phyloP scores from a whole-genome alignment of 2,329 filamentous ascomycete species.

The Lasiodiplodia sp. region DNA sequence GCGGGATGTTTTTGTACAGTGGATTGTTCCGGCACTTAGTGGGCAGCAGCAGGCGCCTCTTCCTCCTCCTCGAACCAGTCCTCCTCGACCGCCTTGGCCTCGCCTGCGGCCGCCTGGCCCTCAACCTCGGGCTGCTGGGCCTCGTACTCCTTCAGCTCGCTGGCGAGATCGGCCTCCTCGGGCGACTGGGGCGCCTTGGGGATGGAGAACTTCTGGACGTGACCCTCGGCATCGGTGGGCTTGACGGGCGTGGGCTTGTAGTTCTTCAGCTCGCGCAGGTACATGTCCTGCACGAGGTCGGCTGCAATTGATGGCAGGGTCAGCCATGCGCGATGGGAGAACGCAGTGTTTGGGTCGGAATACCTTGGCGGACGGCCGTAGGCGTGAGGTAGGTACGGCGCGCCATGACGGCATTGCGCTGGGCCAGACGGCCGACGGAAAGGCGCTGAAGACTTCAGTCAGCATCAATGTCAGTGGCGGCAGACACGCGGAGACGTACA shows the following conservation, averaged over 20 bases:
- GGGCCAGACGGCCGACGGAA: constrained; percentile 66
- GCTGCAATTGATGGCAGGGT: constrained; percentile 61
- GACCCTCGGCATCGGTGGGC: constrained; percentile 84
- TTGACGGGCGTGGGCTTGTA: constrained; percentile 90
- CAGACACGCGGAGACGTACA: constrained; percentile 50
- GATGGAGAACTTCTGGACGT: constrained; percentile 85
- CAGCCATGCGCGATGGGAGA: constrained; percentile 32
- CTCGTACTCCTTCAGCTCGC: constrained; percentile 94
- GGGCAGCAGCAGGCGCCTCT: constrained; percentile 55
- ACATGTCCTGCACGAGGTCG: constrained; percentile 97
- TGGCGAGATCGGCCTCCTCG: constrained; percentile 92
- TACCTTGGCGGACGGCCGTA: constrained; percentile 68
- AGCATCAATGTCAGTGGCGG: constrained; percentile 12
- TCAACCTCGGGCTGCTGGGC: constrained; percentile 92
- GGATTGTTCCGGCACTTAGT: constrained; percentile 28
- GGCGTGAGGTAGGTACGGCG: constrained; percentile 71
- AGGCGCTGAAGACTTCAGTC: constrained; percentile 58
- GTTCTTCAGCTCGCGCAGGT: constrained; percentile 92
- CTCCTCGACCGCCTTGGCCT: constrained; percentile 68
- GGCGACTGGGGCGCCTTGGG: constrained; percentile 86
- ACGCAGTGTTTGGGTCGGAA: constrained; percentile 32
- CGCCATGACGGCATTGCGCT: constrained; percentile 63
- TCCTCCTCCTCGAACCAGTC: constrained; percentile 83
- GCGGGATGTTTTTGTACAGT: constrained; percentile 25
- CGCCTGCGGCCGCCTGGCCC: constrained; percentile 72